Conservation (phyloP, 2,329 filamentous ascomycete genomes). For the Periconia sp. region DNA sequence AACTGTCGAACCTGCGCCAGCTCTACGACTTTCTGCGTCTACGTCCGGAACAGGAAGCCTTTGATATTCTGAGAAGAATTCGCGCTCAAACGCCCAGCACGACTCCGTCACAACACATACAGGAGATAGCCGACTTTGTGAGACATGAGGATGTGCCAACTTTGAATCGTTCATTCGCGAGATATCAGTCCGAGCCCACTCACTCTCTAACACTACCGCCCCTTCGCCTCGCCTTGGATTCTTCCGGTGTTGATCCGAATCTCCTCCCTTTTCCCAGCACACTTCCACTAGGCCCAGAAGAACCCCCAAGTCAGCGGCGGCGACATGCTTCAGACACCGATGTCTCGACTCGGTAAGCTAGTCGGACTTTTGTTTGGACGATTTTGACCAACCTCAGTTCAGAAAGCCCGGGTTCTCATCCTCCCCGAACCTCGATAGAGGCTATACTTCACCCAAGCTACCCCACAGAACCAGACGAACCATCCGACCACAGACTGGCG, state of each 20-base stretch:
- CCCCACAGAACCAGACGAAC: neutral
- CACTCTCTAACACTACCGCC: conserved; percentile 32
- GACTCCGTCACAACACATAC: conserved; percentile 29
- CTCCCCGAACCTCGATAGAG: conserved; percentile 27
- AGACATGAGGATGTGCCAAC: conserved; percentile 26
- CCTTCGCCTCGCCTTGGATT: conserved; percentile 34
- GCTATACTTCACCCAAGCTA: conserved; percentile 24
- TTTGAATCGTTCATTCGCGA: conserved; percentile 1
- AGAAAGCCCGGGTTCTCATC: conserved; percentile 26
- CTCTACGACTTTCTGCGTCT: conserved; percentile 38
- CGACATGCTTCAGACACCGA: conserved; percentile 30
- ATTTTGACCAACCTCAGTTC: conserved; percentile 40
- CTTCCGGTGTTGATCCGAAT: conserved; percentile 18
- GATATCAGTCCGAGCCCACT: conserved; percentile 10
- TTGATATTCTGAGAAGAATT: conserved; percentile 35
- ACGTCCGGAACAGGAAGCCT: conserved; percentile 37
- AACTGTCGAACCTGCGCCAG: conserved; percentile 38
- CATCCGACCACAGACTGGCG: conserved; percentile 25
- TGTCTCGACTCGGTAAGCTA: conserved; percentile 35
- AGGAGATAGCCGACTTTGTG: conserved; percentile 31
- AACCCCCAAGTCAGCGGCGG: conserved; percentile 29
- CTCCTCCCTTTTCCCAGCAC: conserved; percentile 24
- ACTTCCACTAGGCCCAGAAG: conserved; percentile 22
- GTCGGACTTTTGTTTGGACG: conserved; percentile 6
- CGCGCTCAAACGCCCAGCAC: conserved; percentile 23